Evolutionary conservation across 106 monocot genomes (phyloP).

Genomic region (Dendrobium nobile): DNA sequence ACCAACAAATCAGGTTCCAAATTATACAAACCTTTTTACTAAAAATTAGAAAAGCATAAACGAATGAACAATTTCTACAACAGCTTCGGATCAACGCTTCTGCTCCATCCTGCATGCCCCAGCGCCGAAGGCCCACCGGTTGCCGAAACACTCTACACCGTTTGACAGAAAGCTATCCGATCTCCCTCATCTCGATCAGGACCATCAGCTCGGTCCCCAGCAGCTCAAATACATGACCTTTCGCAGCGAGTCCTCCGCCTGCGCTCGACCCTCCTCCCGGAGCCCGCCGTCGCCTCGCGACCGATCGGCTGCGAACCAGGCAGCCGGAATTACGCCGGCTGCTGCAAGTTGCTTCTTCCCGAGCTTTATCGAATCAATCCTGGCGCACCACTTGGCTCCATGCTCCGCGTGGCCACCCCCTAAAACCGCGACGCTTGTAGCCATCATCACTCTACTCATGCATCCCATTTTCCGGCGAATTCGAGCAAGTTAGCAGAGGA

Average conservation of each 20-base stretch:
- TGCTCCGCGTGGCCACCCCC: not conserved
- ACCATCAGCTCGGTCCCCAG: conserved; percentile 7
- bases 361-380: not conserved
- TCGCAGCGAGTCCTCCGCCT: conserved; percentile 1
- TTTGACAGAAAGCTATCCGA: not conserved
- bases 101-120: not conserved
- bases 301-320: not conserved
- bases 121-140: not conserved
- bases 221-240: conserved; percentile 9
- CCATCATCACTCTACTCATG: conserved; percentile 5
- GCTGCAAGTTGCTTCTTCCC: not conserved
- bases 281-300: not conserved
- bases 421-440: conserved; percentile 7
- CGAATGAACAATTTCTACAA: not conserved
- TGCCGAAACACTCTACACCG: not conserved
- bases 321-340: not conserved
- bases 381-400: not conserved
- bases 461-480: conserved; percentile 1
- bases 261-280: not conserved
- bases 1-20: not conserved
- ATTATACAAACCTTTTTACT: not conserved
- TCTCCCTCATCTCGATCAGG: not conserved
- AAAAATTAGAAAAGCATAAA: not conserved
- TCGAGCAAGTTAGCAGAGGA: not conserved
- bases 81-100: not conserved